A percentile compares a stretch with the other conserved stretches of the same genome.
Conservation (phyloP, 2,329 filamentous ascomycete species). For the Ascochyta koolunga region DNA sequence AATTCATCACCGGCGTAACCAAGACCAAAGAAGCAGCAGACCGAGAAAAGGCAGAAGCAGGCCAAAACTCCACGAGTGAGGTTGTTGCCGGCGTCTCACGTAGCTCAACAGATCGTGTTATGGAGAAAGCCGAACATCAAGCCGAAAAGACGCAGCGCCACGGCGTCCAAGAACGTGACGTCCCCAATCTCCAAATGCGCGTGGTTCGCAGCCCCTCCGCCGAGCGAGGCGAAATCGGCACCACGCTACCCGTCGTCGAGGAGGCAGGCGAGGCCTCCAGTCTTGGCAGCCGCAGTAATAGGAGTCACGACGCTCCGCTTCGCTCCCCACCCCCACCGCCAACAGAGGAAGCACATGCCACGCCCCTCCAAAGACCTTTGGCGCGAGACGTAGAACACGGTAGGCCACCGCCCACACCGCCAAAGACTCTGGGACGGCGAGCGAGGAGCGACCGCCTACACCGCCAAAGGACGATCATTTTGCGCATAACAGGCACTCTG, state of each 20-base stretch:
- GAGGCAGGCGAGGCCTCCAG: slow-evolving; percentile 82
- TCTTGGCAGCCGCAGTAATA: slow-evolving; percentile 64
- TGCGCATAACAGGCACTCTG: slow-evolving; percentile 25
- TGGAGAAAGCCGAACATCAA: slow-evolving; percentile 66
- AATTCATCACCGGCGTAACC: slow-evolving; percentile 88
- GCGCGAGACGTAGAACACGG: slow-evolving; percentile 37
- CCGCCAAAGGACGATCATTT: slow-evolving; percentile 38
- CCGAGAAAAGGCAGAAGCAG: slow-evolving; percentile 54
- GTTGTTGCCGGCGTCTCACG: slow-evolving; percentile 48
- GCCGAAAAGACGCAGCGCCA: slow-evolving; percentile 63
- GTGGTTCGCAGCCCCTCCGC: slow-evolving; percentile 63
- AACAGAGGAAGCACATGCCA: slow-evolving; percentile 23
- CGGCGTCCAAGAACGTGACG: slow-evolving; percentile 58
- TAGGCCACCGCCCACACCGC: slow-evolving; percentile 49
- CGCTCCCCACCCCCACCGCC: slow-evolving; percentile 25
- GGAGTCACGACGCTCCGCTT: slow-evolving; percentile 25
- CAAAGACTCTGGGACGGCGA: slow-evolving; percentile 45
- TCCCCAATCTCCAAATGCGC: slow-evolving; percentile 67
- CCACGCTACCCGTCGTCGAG: slow-evolving; percentile 81
- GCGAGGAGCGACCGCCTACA: slow-evolving; percentile 40
- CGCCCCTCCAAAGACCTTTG: slow-evolving; percentile 23
- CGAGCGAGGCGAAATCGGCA: slow-evolving; percentile 61
- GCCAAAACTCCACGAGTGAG: slow-evolving; percentile 44
- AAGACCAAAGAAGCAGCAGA: slow-evolving; percentile 86
- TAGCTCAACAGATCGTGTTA: slow-evolving; percentile 58